Evolutionary conservation across 2,329 filamentous ascomycete species (phyloP).

Genomic region (Sclerotinia nivalis): DNA sequence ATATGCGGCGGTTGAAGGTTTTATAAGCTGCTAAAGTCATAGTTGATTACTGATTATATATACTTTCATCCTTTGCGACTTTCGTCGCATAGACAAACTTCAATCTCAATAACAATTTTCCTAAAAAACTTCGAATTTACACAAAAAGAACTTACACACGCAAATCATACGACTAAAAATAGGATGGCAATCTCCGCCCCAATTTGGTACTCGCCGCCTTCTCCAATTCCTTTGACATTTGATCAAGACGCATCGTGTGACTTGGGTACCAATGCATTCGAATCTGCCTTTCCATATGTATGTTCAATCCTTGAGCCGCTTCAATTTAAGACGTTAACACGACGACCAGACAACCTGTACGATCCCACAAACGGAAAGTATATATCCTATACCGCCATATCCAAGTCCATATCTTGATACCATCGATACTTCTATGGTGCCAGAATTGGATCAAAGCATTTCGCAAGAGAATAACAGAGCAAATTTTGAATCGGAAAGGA

Average conservation of each 20-base stretch:
- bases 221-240: slow-evolving; percentile 14
- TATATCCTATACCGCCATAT: slow-evolving; percentile 20
- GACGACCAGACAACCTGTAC: slow-evolving; percentile 10
- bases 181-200: slow-evolving; percentile 18
- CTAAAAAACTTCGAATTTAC: neutral
- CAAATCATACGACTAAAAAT: neutral
- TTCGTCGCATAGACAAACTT: neutral
- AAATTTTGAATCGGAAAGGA: slow-evolving; percentile 10
- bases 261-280: slow-evolving; percentile 9
- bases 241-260: slow-evolving; percentile 20
- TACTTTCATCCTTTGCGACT: slow-evolving; percentile 14
- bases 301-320: neutral
- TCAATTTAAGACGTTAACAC: neutral
- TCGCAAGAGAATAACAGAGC: neutral
- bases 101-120: neutral
- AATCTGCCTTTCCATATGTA: slow-evolving; percentile 19
- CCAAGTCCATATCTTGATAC: slow-evolving; percentile 16
- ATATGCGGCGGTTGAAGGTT: slow-evolving; percentile 1
- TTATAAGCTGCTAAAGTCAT: slow-evolving; percentile 4
- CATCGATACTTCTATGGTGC: slow-evolving; percentile 8
- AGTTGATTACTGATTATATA: slow-evolving; percentile 25
- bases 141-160: neutral
- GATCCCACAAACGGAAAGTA: slow-evolving; percentile 5
- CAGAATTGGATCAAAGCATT: slow-evolving; percentile 16
- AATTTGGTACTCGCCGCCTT: slow-evolving; percentile 20